A percentile compares a stretch with the other conserved stretches of the same genome.
phyloP scores from a whole-genome alignment of 1,284 basidiomycete species.

The Cutaneotrichosporon sp. region DNA sequence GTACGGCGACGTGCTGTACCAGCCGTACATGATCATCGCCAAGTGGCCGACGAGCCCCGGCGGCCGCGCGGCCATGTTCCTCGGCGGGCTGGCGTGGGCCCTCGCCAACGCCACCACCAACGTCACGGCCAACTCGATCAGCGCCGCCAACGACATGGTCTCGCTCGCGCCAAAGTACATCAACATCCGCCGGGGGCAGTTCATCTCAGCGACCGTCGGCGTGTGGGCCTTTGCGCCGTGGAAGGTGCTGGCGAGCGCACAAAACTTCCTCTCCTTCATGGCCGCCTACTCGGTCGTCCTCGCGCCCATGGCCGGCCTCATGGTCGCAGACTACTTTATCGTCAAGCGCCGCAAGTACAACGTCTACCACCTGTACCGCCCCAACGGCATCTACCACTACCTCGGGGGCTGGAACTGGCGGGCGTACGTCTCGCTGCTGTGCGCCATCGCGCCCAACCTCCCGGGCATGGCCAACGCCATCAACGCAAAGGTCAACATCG shows the following conservation, averaged over 20 bases:
- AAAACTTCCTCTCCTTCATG: slow-evolving; percentile 43
- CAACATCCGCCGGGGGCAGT: slow-evolving; percentile 72
- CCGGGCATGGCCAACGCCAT: slow-evolving; percentile 57
- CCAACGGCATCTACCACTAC: slow-evolving; percentile 44
- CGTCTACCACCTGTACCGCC: slow-evolving; percentile 43
- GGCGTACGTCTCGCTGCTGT: slow-evolving; percentile 55
- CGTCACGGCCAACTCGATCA: slow-evolving; percentile 65
- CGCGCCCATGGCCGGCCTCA: slow-evolving; percentile 43
- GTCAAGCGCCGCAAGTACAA: slow-evolving; percentile 37
- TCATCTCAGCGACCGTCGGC: slow-evolving; percentile 70
- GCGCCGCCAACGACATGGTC: slow-evolving; percentile 75
- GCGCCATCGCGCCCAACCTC: slow-evolving; percentile 77
- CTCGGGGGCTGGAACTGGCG: slow-evolving; percentile 67
- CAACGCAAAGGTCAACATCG: slow-evolving; percentile 58
- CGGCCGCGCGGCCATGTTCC: slow-evolving; percentile 71
- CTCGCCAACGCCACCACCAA: slow-evolving; percentile 72
- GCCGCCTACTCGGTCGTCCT: slow-evolving; percentile 46
- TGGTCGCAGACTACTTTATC: slow-evolving; percentile 43
- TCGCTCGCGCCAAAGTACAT: slow-evolving; percentile 61
- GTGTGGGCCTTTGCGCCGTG: slow-evolving; percentile 60
- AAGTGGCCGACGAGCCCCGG: slow-evolving; percentile 63
- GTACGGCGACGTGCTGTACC: slow-evolving; percentile 59
- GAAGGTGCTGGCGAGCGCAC: slow-evolving; percentile 42
- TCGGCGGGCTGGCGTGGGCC: slow-evolving; percentile 67
- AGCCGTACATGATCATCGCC: slow-evolving; percentile 55